phyloP scores from a whole-genome alignment of 345 rosid species.

The Populus deltoides region DNA sequence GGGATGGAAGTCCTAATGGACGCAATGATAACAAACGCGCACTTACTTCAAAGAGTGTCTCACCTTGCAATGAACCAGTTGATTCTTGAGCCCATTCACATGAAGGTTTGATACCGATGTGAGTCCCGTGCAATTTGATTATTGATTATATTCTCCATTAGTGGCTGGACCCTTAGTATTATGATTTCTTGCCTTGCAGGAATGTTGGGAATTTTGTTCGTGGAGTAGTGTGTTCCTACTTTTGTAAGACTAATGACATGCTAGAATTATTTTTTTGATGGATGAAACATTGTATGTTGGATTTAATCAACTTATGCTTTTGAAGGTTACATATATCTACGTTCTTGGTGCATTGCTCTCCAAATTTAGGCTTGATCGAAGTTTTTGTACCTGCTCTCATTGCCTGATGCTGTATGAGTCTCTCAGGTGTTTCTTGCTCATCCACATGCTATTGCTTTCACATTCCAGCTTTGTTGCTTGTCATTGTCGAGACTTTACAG shows the following conservation, averaged over 20 bases:
- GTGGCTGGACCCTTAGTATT: background rate
- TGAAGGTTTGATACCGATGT: constrained; percentile 42
- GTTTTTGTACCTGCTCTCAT: background rate
- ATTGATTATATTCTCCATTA: background rate
- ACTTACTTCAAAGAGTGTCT: constrained; percentile 40
- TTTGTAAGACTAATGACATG: background rate
- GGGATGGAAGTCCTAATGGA: constrained; percentile 39
- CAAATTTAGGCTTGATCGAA: background rate
- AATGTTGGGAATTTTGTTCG: background rate
- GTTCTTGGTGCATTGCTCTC: background rate
- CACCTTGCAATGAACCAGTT: constrained; percentile 38
- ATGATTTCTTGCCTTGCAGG: background rate
- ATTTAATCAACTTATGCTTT: background rate
- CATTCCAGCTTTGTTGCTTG: background rate
- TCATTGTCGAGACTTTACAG: background rate
- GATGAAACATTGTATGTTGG: background rate
- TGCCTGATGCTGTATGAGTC: background rate
- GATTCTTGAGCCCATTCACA: constrained; percentile 47
- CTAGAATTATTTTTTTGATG: background rate
- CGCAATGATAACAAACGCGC: constrained; percentile 35
- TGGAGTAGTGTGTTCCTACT: background rate
- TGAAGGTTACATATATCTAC: background rate
- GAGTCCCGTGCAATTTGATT: constrained; percentile 11
- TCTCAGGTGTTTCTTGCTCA: background rate
- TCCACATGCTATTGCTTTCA: background rate